Percentiles rank a stretch among this genome's conserved stretches.
Conservation (phyloP, 805 yeast species). For the Pichia eremophila region DNA sequence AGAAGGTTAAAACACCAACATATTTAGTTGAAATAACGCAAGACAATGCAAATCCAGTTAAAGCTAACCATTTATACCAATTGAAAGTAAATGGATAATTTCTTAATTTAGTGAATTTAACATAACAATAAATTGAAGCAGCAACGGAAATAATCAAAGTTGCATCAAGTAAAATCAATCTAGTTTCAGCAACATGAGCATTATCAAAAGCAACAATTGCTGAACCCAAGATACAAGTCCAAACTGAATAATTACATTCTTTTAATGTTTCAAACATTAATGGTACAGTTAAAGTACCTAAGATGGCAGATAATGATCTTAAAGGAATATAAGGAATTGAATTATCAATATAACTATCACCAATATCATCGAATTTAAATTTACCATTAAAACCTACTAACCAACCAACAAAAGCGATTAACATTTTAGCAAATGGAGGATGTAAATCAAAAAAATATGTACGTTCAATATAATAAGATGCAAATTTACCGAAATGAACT, state of each 20-base stretch:
- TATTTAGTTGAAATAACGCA: slow-evolving; percentile 93
- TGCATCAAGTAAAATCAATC: slow-evolving; percentile 87
- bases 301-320: slow-evolving; percentile 69
- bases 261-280: slow-evolving; percentile 76
- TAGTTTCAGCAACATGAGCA: slow-evolving; percentile 83
- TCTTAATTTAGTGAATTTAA: slow-evolving; percentile 67
- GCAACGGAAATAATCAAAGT: slow-evolving; percentile 81
- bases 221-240: slow-evolving; percentile 72
- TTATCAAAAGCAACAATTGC: slow-evolving; percentile 74
- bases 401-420: slow-evolving; percentile 87
- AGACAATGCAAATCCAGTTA: slow-evolving; percentile 80
- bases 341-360: slow-evolving; percentile 67
- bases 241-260: slow-evolving; percentile 70
- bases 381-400: slow-evolving; percentile 84
- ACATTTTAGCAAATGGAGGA: slow-evolving; percentile 94
- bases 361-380: slow-evolving; percentile 86
- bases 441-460: slow-evolving; percentile 94
- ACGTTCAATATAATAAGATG: slow-evolving; percentile 76
- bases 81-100: slow-evolving; percentile 49
- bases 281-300: slow-evolving; percentile 78
- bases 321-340: slow-evolving; percentile 81
- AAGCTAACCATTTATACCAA: slow-evolving; percentile 85
- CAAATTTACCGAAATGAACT: slow-evolving; percentile 81
- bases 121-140: slow-evolving; percentile 65
- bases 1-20: slow-evolving; percentile 89